Percentiles rank a stretch among this genome's conserved stretches.
These are phyloP conservation scores for Aspergillus diversus DNA, from an alignment of 495 filamentous ascomycete genomes.

Conservation along the genomic window DNA sequence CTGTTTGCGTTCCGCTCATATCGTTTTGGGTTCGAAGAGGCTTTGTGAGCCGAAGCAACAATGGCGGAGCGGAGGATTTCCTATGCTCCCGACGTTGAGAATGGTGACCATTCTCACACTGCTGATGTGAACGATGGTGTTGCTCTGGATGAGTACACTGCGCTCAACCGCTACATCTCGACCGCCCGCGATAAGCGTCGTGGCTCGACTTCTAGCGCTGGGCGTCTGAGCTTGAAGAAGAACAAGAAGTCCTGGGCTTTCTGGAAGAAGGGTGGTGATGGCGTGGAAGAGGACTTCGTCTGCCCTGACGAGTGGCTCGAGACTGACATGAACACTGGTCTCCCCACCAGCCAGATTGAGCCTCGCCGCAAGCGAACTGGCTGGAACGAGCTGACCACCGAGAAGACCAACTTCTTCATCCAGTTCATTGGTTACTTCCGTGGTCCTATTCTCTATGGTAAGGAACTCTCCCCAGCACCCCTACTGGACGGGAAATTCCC, in stretches of 20 bases:
- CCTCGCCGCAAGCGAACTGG: slow-evolving; percentile 66
- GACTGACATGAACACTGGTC: slow-evolving; percentile 68
- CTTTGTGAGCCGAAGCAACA: slow-evolving; percentile 54
- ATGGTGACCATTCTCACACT: slow-evolving; percentile 49
- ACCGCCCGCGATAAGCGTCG: slow-evolving; percentile 64
- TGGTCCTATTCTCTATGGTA: slow-evolving; percentile 85
- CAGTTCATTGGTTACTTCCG: slow-evolving; percentile 81
- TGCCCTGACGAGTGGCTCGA: slow-evolving; percentile 73
- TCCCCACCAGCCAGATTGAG: slow-evolving; percentile 62
- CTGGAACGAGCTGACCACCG: slow-evolving; percentile 74
- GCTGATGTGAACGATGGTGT: slow-evolving; percentile 36
- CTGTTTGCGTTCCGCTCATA: slow-evolving; percentile 45
- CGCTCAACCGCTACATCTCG: slow-evolving; percentile 67
- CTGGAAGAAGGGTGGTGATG: slow-evolving; percentile 48
- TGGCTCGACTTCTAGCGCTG: slow-evolving; percentile 58
- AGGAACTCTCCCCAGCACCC: slow-evolving; percentile 24
- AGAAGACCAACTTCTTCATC: slow-evolving; percentile 77
- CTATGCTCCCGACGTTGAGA: slow-evolving; percentile 57
- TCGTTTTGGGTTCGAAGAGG: slow-evolving; percentile 45
- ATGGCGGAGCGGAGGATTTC: slow-evolving; percentile 59
- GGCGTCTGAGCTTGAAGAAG: slow-evolving; percentile 41
- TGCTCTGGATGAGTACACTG: slow-evolving; percentile 54
- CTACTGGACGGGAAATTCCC: slow-evolving; percentile 19
- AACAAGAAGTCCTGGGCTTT: slow-evolving; percentile 63
- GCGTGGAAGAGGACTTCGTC: slow-evolving; percentile 50